Percentiles rank a stretch among this genome's conserved stretches.
Evolutionary conservation across 352 stramenopile genomes (phyloP).

Genomic region (Pythium rishiriense): DNA sequence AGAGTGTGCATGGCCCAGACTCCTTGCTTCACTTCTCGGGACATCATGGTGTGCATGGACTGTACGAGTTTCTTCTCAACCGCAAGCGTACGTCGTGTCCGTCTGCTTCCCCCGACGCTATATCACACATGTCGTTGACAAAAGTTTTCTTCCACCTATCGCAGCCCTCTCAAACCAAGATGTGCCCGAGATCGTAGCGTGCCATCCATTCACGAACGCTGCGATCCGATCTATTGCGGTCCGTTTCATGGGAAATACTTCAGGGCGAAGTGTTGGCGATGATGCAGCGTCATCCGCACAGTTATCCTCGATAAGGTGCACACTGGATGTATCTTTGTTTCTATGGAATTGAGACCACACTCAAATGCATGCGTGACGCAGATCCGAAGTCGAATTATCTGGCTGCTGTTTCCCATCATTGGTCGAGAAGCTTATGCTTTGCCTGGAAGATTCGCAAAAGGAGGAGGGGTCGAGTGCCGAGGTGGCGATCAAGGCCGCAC

Average conservation of each 20-base stretch:
- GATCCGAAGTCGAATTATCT: constrained; percentile 40
- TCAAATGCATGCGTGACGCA: background rate
- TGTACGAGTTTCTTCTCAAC: constrained; percentile 82
- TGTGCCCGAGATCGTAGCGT: constrained; percentile 56
- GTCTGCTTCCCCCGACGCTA: too few species aligned
- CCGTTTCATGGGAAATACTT: constrained; percentile 36
- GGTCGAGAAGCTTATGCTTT: constrained; percentile 35
- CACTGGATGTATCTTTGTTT: background rate
- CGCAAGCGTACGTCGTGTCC: constrained; percentile 61
- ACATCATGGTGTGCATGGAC: constrained; percentile 61
- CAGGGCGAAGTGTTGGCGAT: constrained; percentile 8
- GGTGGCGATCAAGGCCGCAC: constrained; percentile 16
- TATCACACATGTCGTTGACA: background rate
- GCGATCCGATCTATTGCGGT: constrained; percentile 59
- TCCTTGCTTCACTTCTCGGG: constrained; percentile 66
- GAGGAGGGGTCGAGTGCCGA: constrained; percentile 8
- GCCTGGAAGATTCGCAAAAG: constrained; percentile 39
- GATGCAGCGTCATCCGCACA: constrained; percentile 7
- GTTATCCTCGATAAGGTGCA: constrained; percentile 16
- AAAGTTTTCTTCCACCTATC: background rate
- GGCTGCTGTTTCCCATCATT: constrained; percentile 59
- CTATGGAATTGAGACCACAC: background rate
- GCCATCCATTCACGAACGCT: constrained; percentile 59
- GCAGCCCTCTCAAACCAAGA: constrained; percentile 78
- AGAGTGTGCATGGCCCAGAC: constrained; percentile 53